Evolutionary conservation across 2,329 filamentous ascomycete species (phyloP).

Genomic region (Nectriaceae sp.): DNA sequence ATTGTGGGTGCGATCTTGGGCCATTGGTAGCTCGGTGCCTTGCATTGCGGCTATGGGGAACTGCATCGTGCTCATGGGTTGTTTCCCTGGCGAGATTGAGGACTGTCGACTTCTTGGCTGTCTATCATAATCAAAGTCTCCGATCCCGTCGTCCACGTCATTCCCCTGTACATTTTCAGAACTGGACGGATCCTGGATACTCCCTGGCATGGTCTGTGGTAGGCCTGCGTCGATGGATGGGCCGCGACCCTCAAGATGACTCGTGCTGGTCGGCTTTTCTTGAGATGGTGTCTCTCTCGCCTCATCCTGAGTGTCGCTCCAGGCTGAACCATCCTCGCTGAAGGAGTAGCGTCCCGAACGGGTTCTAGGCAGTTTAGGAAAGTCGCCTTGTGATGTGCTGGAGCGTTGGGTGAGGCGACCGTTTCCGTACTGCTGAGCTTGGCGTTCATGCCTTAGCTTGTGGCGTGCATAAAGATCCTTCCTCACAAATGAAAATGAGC

Average conservation of each 20-base stretch:
- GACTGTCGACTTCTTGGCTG: constrained; percentile 22
- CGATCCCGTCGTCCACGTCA: constrained; percentile 4
- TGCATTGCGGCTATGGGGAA: constrained; percentile 24
- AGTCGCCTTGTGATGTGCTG: constrained; percentile 22
- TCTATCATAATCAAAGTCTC: constrained; percentile 16
- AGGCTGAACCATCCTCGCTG: constrained; percentile 29
- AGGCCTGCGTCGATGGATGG: constrained; percentile 11
- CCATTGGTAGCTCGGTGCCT: constrained; percentile 21
- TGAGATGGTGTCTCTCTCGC: constrained; percentile 21
- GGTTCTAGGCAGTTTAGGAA: constrained; percentile 21
- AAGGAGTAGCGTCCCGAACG: constrained; percentile 26
- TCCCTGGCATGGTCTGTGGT: neutral
- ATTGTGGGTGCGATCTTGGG: constrained; percentile 21
- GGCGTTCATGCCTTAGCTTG: constrained; percentile 29
- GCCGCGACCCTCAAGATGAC: neutral
- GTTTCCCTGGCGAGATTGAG: constrained; percentile 22
- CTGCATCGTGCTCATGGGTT: constrained; percentile 12
- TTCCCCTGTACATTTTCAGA: neutral
- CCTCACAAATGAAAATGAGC: constrained; percentile 31
- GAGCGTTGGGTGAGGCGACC: constrained; percentile 26
- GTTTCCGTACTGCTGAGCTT: constrained; percentile 29
- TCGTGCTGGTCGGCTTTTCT: constrained; percentile 8
- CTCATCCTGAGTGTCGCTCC: constrained; percentile 32
- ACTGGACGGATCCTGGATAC: neutral
- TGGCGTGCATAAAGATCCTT: constrained; percentile 31